Evolutionary conservation across 345 rosid species (phyloP), one percentile per base, ranked within the genome.

Genomic region (Salix dunnii): DNA sequence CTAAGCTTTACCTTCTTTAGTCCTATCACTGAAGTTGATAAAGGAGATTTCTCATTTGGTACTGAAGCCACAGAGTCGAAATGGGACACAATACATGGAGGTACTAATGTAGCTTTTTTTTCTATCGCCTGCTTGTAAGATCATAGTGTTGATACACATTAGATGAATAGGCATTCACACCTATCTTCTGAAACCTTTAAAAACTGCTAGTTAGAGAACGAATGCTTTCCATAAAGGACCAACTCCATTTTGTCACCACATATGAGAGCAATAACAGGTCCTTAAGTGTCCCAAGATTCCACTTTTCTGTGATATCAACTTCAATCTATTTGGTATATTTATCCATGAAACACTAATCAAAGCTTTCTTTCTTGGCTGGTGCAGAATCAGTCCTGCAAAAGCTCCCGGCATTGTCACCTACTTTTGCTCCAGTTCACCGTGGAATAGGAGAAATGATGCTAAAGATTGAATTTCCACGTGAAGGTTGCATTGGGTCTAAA

Each of bases 1-100:
- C 92, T 88, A 55, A 94, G 97, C 80, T 88, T 91, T 79, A 78
- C 86, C 60, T 94, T 94, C 85, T 85, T 87, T 72, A 76, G 89
- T 68, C 89, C 89, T 25, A 55, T 66, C 72, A 66, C 88, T 69
- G 78, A 66, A 18, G 71, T 43, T 6, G 81, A 82, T 68, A 87
- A 72, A 27, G 75, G 40, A 74, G 74, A 67, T 28, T 31, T 75
- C 49, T 31, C 71, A 1, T 43, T 77, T 6, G 75, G 60, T 40
- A 63, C 23, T 77, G 35, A 68, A 58, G 53, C 74, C 38, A 18
- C 28, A 8, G n/a, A 65, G 53, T 62, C 84, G 40, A 71, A 79
- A 67, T 74, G 68, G 65, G 83, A 82, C 21, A 68, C 74, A 21
- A 77, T 74, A 72, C 74, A 71, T 27, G 68, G 75, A 87, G 97